These are phyloP conservation scores for Eucalyptus grandis DNA, from an alignment of 345 rosid genomes.

Conservation along the genomic window DNA sequence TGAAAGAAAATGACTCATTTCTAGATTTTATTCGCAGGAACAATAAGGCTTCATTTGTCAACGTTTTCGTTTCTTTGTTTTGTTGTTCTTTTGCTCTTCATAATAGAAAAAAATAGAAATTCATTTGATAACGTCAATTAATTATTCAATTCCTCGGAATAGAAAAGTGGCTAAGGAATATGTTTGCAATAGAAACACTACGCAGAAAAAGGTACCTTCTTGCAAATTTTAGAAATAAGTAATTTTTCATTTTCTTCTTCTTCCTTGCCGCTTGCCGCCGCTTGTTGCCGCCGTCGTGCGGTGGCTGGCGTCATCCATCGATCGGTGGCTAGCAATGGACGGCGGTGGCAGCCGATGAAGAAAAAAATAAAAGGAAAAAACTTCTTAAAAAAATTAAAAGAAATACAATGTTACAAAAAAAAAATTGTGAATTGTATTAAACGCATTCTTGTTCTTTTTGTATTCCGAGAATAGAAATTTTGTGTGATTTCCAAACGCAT, in stretches of 20 bases:
- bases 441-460: accelerated
- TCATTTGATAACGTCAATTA: accelerated
- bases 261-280: accelerated
- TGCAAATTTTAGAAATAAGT: too few species aligned
- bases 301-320: accelerated
- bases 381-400: too few species aligned
- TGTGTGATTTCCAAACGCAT: accelerated
- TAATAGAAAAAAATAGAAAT: accelerated
- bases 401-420: accelerated
- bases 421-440: too few species aligned
- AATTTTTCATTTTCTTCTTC: too few species aligned
- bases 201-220: accelerated
- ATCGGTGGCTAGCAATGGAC: accelerated
- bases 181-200: accelerated
- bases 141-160: accelerated
- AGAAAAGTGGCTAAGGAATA: accelerated
- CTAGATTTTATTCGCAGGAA: accelerated
- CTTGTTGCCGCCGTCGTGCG: accelerated
- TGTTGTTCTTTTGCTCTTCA: accelerated
- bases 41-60: accelerated
- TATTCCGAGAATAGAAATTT: too few species aligned
- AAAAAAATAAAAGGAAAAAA: too few species aligned
- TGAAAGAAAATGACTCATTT: too few species aligned
- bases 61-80: accelerated
- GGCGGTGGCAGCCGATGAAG: accelerated